Base-by-base conservation (phyloP, 108 stramenopile genomes). In the Mediolabrus comicus region DNA sequence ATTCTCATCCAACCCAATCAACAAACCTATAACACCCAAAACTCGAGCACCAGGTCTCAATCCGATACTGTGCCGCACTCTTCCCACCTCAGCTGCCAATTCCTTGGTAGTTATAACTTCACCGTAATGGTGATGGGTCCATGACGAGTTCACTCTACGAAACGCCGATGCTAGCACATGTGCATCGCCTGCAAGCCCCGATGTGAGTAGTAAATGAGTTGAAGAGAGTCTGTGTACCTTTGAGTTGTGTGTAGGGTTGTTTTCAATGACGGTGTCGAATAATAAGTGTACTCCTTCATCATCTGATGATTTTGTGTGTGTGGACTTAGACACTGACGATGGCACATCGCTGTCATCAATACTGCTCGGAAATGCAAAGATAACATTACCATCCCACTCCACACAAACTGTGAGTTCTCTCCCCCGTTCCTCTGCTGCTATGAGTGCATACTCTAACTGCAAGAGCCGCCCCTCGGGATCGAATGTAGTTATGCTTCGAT, bases 401-500 rank as follows among this genome's bases (percentile, higher is more conserved):
- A 72, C 65, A 30, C 41, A 60, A 5, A 63, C 52, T 4, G 71
- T 75, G 27, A 65, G 52, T 33, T 59, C 65, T 25, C 43, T 17
- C 24, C 49, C 80, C 38, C 87, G 76, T 28, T 85, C 73, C 17
- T 63, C 38, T 10, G 87, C 68, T 24, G 91, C 91, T 33, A 85
- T 80, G 59, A 82, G 66, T 28, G 88, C 83, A 68, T 92, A 92
- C 56, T 90, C 88, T 6, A 92, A 79, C 62, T 89, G 91, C 22
- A 74, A 59, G n/a, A 92, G 64, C 28, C 87, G 75, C 16, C 91
- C 91, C 2, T 80, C 74, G 36, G 77, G 72, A 32, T 70, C 62
- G 64, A 92, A 92, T 41, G 86, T 86, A 54, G 88, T 87, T 46
- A 92, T 88, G 75, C 72, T 75, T 35, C 88, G 81, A 72, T 92